Evolutionary conservation across 2,329 filamentous ascomycete genomes (phyloP), one percentile per base, ranked within the genome.

Genomic region (Cercospora sp.): DNA sequence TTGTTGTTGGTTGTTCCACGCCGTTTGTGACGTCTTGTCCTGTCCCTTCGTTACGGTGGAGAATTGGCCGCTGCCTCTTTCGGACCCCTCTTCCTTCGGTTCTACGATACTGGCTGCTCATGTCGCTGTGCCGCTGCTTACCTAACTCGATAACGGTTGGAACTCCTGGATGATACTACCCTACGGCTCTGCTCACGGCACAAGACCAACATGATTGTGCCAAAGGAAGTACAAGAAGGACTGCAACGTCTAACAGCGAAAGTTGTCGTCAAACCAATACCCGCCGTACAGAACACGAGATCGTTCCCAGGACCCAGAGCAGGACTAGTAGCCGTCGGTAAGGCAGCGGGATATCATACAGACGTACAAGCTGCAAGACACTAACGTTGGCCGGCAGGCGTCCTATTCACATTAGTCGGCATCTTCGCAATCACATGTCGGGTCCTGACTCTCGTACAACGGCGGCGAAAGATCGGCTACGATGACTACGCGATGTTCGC

Each of bases 401-500:
- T 69, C 2, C 60, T 72, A 3, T 70, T 69, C 20, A 63, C 70
- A 13, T 23, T 72, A 10, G 36, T 71, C 26, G 70, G 70, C 28
- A 59, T 62, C 12, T 69, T 72, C 57, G 70, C 70, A 18, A 71
- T 72, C 8, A 28, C 69, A 31, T 70, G 70, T 33, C 70, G 73
- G 10, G 45, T 68, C 18, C 53, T 72, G 20, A 71, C 68, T 13
- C 60, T 72, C 13, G 10, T 68, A 9, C 65, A 70, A 42, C 67
- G 69, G 10, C 65, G 68, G 26, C 67, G 72, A 30, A 68, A 65
- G 26, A 65, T 69, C 7, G 71, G 73, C 9, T 67, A 70, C 16
- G 73, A 74, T 57, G 73, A 74, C 39, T 68, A 65, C 31, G 65
- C 69, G 6, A 72, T 73, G 66, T 66, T 72, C 9, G 51, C 66